Base-by-base conservation (phyloP, 1,139 yeast genomes). In the Candida sp. region DNA sequence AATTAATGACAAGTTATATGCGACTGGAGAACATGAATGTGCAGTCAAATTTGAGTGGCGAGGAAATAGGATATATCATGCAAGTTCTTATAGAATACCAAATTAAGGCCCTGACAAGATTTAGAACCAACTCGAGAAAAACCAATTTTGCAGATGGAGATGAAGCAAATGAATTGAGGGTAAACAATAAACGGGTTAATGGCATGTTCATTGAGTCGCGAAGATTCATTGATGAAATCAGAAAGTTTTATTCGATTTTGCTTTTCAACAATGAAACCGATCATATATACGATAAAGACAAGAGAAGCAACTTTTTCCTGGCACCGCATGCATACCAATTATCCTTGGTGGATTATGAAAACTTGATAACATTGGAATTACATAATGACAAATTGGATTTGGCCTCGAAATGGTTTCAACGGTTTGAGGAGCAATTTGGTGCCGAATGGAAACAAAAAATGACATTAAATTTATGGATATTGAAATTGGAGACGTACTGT, bases 341-440 rank as follows among this genome's bases (percentile, higher is more conserved):
- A 29, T 47, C 49, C 5, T 52, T 58, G 1, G 47, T 49, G 4
- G 78, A 73, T 53, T 72, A 63, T 49, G 77, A 73, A 49, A 72
- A 68, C 51, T 56, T 73, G 45, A 63, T 72, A 33, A 33, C 40
- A 35, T 53, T 73, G 40, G 79, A 73, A 49, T 54, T 66, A 41
- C 51, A 54, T 43, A 68, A 67, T 50, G 53, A 50, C 32, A 73
- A 72, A 49, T 49, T 64, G 29, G 77, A 73, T 51, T 58, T 71
- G 49, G 76, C 73, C 1, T 58, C 68, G 4, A 62, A 61, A 44
- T 72, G 77, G 77, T 65, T 70, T 47, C 61, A 57, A 37, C 52
- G 63, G 37, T 64, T 71, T 43, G 68, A 66, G 39, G 44, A 47
- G 15, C 61, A 63, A 40, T 58, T 44, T 44, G 50, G 52, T 0